A percentile compares a stretch with the other conserved stretches of the same genome.
Conservation (phyloP, 225 moss, liverwort and hornwort genomes). For the Marchantia polymorpha region DNA sequence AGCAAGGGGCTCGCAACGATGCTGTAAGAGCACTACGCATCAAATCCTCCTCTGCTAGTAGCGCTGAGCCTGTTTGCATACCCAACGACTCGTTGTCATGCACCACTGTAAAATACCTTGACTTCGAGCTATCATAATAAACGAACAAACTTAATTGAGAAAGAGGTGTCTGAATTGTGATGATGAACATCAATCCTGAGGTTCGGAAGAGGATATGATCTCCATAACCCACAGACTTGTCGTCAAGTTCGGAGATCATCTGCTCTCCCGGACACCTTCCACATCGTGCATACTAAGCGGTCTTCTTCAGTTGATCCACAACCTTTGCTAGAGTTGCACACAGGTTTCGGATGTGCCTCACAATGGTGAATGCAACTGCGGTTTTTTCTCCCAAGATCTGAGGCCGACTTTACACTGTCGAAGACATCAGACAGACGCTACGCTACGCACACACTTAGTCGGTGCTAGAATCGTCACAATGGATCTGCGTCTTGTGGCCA, state of each 20-base stretch:
- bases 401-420: neutral
- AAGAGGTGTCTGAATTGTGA: neutral
- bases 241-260: neutral
- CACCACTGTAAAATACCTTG: constrained; percentile 16
- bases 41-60: neutral
- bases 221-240: neutral
- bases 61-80: constrained; percentile 13
- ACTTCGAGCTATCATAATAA: constrained; percentile 14
- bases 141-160: constrained; percentile 6
- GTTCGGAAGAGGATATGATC: neutral
- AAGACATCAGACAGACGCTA: neutral
- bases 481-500: too few species aligned
- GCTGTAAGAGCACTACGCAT: constrained; percentile 4
- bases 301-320: neutral
- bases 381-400: neutral
- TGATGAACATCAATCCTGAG: neutral
- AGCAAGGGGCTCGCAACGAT: constrained; percentile 25
- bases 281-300: neutral
- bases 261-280: neutral
- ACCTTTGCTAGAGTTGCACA: neutral
- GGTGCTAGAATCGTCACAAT: too few species aligned
- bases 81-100: constrained; percentile 22
- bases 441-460: too few species aligned
- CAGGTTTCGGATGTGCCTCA: neutral
- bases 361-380: neutral